A percentile compares a stretch with the other conserved stretches of the same genome.
Evolutionary conservation across 169 alveolate species (phyloP).

Genomic region (Plasmodium fragile): DNA sequence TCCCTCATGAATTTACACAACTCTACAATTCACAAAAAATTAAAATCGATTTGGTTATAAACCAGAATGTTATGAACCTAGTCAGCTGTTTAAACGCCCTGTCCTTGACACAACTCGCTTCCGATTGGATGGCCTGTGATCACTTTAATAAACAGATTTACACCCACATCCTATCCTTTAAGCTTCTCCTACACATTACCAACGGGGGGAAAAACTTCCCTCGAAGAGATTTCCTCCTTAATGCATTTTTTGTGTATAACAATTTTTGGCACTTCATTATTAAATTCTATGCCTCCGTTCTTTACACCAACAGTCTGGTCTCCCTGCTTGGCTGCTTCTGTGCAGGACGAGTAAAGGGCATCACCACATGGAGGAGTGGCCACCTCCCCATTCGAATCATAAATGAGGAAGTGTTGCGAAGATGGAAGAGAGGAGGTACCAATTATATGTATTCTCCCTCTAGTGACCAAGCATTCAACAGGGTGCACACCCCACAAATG

Average conservation of each 20-base stretch:
- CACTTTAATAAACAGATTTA: conserved; percentile 10
- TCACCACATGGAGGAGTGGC: not conserved
- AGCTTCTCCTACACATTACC: not conserved
- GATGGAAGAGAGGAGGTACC: not conserved
- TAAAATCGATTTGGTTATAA: not conserved
- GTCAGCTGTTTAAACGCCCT: not conserved
- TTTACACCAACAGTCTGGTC: conserved; percentile 30
- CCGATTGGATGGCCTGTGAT: not conserved
- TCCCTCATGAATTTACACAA: not conserved
- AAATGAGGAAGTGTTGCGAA: not conserved
- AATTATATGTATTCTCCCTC: not conserved
- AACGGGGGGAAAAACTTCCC: not conserved
- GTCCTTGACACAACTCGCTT: not conserved
- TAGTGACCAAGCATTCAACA: not conserved
- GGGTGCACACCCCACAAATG: not conserved
- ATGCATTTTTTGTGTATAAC: not conserved
- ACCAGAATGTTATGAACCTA: not conserved
- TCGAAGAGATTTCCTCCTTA: not conserved
- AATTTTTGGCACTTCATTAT: conserved; percentile 15
- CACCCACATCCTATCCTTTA: conserved; percentile 5
- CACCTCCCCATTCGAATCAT: not conserved
- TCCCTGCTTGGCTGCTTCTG: not conserved
- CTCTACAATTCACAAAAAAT: not conserved
- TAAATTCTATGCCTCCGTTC: conserved; percentile 4
- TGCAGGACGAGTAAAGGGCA: not conserved